Evolutionary conservation across 345 rosid genomes (phyloP), one percentile per base, ranked within the genome.

Genomic region (Salix arbutifolia): DNA sequence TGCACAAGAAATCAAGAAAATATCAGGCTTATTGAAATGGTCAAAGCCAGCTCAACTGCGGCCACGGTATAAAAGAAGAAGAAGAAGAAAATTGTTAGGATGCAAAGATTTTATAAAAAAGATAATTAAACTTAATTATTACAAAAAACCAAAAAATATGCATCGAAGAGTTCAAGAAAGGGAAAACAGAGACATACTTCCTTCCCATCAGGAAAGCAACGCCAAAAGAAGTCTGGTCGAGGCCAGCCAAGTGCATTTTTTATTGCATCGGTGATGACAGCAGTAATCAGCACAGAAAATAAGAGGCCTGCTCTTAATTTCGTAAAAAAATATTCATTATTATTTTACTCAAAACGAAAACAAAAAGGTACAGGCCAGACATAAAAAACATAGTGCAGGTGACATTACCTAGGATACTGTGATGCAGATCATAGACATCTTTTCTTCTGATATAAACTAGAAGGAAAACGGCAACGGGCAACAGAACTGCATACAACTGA

Each of bases 151-250:
- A 17, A 50, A 16, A 50, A 16, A 1, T 1, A 6, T 6, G 25
- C 61, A 21, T 8, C 25, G 10, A 53, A 2, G 61, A 53, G 61
- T 56, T 21, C 11, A 21, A n/a, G 35, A 74, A 31, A 28, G n/a
- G 38, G 19, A n/a, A n/a, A 44, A 66, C 9, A 23, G 18, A 23
- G 19, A 35, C 83, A 68, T 81, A 86, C 83, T 76, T 87, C 97
- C 64, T 84, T 86, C 31, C 97, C 98, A 37, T 94, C 97, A 16
- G 97, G 98, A 83, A 94, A 94, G 84, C 98, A 92, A 35, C 98
- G 97, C 97, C 97, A 94, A 76, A 90, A 94, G 88, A 92, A 94
- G 86, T 94, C 88, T 19, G 98, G 98, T 38, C 98, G 88, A 19
- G 97, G 98, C 10, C 97, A 81, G 44, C 98, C 97, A 1, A 91